Evolutionary conservation across 495 filamentous ascomycete genomes (phyloP).

Genomic region (Chaetomium tenue): DNA sequence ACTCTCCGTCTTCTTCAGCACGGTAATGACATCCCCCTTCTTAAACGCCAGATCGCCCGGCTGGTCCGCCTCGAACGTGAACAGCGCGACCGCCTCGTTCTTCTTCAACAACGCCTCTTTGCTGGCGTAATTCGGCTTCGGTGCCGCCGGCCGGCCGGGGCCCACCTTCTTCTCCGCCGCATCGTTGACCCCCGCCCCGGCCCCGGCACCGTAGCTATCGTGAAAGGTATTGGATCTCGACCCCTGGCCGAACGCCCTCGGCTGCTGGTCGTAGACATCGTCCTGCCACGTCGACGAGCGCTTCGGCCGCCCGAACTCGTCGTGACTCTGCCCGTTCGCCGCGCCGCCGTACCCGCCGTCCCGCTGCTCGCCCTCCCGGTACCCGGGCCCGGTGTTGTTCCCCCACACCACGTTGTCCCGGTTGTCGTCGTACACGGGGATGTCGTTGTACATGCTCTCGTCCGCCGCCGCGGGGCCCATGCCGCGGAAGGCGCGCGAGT

Average conservation of each 20-base stretch:
- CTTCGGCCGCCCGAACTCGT: slow-evolving; percentile 51
- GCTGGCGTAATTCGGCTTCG: slow-evolving; percentile 76
- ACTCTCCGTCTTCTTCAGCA: slow-evolving; percentile 91
- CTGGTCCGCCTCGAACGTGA: slow-evolving; percentile 91
- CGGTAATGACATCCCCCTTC: slow-evolving; percentile 97
- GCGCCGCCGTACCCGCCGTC: slow-evolving; percentile 34
- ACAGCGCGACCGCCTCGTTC: slow-evolving; percentile 86
- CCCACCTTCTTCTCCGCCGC: slow-evolving; percentile 42
- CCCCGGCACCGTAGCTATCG: slow-evolving; percentile 38
- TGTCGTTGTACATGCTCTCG: slow-evolving; percentile 88
- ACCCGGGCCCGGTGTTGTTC: slow-evolving; percentile 69
- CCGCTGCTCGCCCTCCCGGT: slow-evolving; percentile 67
- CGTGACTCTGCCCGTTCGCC: slow-evolving; percentile 47
- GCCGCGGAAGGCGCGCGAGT: slow-evolving; percentile 78
- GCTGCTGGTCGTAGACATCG: slow-evolving; percentile 75
- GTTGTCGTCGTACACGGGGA: slow-evolving; percentile 83
- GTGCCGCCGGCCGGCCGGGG: slow-evolving; percentile 72
- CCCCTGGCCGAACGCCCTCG: slow-evolving; percentile 47
- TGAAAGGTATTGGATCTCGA: slow-evolving; percentile 46
- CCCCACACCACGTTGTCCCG: slow-evolving; percentile 96
- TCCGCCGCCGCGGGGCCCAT: slow-evolving; percentile 43
- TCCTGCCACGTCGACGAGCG: slow-evolving; percentile 85
- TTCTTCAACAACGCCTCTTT: slow-evolving; percentile 65
- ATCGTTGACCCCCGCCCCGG: neutral
- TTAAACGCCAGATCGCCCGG: slow-evolving; percentile 91